phyloP scores from a whole-genome alignment of 371 early-diverging fungal genomes.

The Rhizopus delemar region DNA sequence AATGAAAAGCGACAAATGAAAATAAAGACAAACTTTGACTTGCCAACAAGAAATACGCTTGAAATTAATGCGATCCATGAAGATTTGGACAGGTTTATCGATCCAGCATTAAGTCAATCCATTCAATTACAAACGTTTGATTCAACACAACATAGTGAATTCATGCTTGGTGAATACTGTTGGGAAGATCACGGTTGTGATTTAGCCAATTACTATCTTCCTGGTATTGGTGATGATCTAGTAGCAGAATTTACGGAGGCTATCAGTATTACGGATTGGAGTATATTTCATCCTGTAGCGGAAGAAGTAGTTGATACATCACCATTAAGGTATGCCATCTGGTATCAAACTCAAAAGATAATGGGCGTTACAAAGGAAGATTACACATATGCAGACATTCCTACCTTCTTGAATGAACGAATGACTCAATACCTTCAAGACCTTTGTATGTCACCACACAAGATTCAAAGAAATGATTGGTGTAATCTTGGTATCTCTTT shows the following conservation, averaged over 20 bases:
- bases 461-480: constrained; percentile 55
- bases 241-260: constrained; percentile 65
- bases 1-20: constrained; percentile 8
- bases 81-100: constrained; percentile 54
- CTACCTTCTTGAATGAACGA: constrained; percentile 48
- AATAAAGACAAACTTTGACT: constrained; percentile 8
- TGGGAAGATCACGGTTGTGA: constrained; percentile 72
- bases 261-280: constrained; percentile 64
- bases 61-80: constrained; percentile 44
- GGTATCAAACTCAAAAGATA: constrained; percentile 62
- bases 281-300: constrained; percentile 49
- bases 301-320: constrained; percentile 61
- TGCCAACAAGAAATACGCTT: constrained; percentile 1
- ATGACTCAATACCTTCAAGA: constrained; percentile 54
- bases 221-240: constrained; percentile 59
- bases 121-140: constrained; percentile 44
- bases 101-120: constrained; percentile 5
- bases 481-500: constrained; percentile 59
- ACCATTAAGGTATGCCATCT: constrained; percentile 65
- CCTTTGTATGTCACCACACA: constrained; percentile 47
- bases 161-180: constrained; percentile 63
- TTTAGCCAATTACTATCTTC: constrained; percentile 62
- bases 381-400: constrained; percentile 56
- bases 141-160: constrained; percentile 41
- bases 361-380: constrained; percentile 67